Evolutionary conservation across 495 filamentous ascomycete species (phyloP).

Genomic region (Cairneyella variabilis): DNA sequence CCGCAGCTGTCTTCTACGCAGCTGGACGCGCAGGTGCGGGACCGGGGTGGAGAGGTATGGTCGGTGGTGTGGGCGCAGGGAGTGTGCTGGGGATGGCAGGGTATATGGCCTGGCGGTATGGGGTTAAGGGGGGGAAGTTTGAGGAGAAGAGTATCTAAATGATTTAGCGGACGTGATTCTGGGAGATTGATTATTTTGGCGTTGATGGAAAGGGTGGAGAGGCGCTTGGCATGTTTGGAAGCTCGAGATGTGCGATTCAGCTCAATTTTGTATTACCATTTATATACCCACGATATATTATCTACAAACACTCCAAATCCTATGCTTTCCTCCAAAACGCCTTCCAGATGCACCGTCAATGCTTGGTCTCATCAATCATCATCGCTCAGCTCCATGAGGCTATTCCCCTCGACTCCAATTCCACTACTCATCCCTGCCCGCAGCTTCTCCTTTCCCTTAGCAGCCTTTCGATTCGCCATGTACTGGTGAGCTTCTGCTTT

Average conservation of each 20-base stretch:
- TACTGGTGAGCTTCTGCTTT: constrained; percentile 17
- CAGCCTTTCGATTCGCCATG: constrained; percentile 2
- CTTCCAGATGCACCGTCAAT: neutral
- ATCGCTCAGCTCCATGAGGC: constrained; percentile 28
- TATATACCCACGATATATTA: neutral
- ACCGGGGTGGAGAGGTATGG: constrained; percentile 30
- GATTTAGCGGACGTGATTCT: neutral
- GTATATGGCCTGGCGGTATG: constrained; percentile 37
- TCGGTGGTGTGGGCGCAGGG: constrained; percentile 37
- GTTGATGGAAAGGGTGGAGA: too few species aligned
- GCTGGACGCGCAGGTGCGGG: constrained; percentile 20
- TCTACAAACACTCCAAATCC: neutral
- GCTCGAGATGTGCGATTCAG: too few species aligned
- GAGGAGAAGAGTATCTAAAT: constrained; percentile 8
- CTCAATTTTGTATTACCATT: neutral
- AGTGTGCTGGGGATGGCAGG: constrained; percentile 34
- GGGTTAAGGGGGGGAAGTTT: constrained; percentile 29
- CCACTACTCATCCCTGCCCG: constrained; percentile 16
- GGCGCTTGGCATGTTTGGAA: too few species aligned
- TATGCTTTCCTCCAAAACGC: neutral
- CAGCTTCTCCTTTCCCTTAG: constrained; percentile 21
- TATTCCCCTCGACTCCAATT: constrained; percentile 17
- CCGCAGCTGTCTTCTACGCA: constrained; percentile 31
- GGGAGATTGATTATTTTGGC: neutral
- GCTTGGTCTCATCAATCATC: constrained; percentile 23